Base-by-base conservation (phyloP, 2,329 filamentous ascomycete genomes). In the Penicillium sp. region DNA sequence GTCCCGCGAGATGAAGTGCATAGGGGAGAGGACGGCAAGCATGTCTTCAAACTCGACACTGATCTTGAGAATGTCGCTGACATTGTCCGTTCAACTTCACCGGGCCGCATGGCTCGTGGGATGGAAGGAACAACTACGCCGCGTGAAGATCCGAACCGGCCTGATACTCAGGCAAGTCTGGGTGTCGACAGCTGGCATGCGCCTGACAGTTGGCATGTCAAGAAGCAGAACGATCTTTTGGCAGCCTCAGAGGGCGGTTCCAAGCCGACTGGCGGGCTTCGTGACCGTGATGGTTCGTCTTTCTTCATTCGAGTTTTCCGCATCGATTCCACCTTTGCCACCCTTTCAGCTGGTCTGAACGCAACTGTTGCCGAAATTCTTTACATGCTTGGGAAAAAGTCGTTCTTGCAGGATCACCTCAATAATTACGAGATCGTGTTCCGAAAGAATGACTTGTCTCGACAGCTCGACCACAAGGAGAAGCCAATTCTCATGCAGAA, bases 261-360 rank as follows among this genome's bases (percentile, higher is more conserved):
- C 24, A 24, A 37, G 27, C 22, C 42, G 8, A 28, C 41, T 8
- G 28, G 18, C 16, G 52, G 46, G 2, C 42, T 46, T 29, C 49
- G 49, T 23, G 86, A 91, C 45, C 86, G 91, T 65, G 87, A 88
- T 62, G 77, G 80, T 24, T 77, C 79, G 13, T 82, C 85, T 26
- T 96, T 91, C 68, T 97, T 90, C 66, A 93, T 98, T 63, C 88
- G 93, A 27, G 88, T 98, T 29, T 98, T 98, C 74, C 85, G 90
- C 50, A 85, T 86, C 7, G 91, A 98, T 65, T 89, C 86, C 22
- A 96, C 93, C 0, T 98, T 97, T 71, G 88, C 89, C 6, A 96
- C 93, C 0, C 78, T 98, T 40, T 91, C 89, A 24, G 85, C 91
- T 68, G 77, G 84, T 2, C 74, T 97, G 42, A 88, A 90, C 61